Base-by-base conservation (phyloP, 2,329 filamentous ascomycete species). In the Bipolaris gigantea region DNA sequence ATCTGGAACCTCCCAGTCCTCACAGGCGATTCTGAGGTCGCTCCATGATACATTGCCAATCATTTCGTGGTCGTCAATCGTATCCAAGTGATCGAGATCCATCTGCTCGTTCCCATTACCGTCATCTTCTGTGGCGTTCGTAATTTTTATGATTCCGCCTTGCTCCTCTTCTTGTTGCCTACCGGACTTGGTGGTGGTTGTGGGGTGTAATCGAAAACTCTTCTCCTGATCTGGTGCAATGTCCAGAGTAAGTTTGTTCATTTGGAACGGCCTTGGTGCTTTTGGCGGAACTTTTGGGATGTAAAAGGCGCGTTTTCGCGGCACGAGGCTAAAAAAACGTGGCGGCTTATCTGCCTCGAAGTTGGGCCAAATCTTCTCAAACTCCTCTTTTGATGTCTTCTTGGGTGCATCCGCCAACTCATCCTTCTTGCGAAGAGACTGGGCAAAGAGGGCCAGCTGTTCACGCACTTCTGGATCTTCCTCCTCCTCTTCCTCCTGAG, bases 171-270 rank as follows among this genome's bases (percentile, higher is more conserved):
- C 71, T n/a, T 69, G 60, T 50, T 80, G 77, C 7, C 78, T 73
- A 10, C 75, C 73, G 25, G 77, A 75, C 61, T 83, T 81, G 35
- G 79, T 77, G 15, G 73, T 62, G 21, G 82, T 80, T 23, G 85
- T 81, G 0, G 86, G 86, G n/a, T 71, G 69, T 30, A 93, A 84
- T 51, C 87, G 86, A 72, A 97, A 99, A 23, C 83, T 81, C 64
- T 92, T 91, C 73, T 96, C 90, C 62, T 96, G 89, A 65, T 97
- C 94, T 42, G 85, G 82, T 2, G 90, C 89, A 32, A 97, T 79
- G 57, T 99, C 94, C 13, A 99, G 81, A 57, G 86, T 92, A 52
- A 96, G 82, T 74, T 99, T 99, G 18, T 89, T 92, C 0, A 92
- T 91, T 5, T 92, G 83, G 3, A 97, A 81, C 15, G 90, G 81